A percentile compares a stretch with the other conserved stretches of the same genome.
These are phyloP conservation scores for Trichoderma sp. DNA, from an alignment of 2,329 filamentous ascomycete species.

Conservation along the genomic window DNA sequence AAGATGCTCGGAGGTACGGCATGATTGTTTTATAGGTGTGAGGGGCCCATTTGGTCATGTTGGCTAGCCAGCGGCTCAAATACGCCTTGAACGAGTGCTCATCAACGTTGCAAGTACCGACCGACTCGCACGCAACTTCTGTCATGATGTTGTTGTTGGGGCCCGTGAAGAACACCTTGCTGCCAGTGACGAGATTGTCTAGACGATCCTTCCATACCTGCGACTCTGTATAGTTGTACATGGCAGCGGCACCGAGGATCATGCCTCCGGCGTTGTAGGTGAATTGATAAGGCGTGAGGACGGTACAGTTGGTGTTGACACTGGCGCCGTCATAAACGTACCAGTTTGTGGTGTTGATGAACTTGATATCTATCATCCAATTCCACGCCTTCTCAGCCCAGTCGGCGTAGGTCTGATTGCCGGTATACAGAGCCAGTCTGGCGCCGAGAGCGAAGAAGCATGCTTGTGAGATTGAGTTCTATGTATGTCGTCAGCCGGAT, in stretches of 20 bases:
- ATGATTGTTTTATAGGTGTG: conserved; percentile 57
- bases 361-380: conserved; percentile 60
- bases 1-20: conserved; percentile 56
- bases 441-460: conserved; percentile 65
- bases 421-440: conserved; percentile 74
- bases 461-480: conserved; percentile 64
- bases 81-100: conserved; percentile 67
- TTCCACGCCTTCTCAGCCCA: conserved; percentile 77
- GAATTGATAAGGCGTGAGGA: conserved; percentile 64
- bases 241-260: conserved; percentile 66
- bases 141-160: conserved; percentile 59
- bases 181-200: conserved; percentile 57
- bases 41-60: conserved; percentile 64
- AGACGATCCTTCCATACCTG: conserved; percentile 60
- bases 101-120: conserved; percentile 62
- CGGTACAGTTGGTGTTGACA: conserved; percentile 57
- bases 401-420: conserved; percentile 72
- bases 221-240: conserved; percentile 63
- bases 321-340: conserved; percentile 65
- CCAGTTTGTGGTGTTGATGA: conserved; percentile 59
- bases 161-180: conserved; percentile 57
- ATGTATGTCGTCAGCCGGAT: conserved; percentile 49
- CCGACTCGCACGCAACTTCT: conserved; percentile 66
- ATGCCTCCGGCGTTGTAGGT: conserved; percentile 69
- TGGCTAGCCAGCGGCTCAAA: conserved; percentile 62